Evolutionary conservation across 768 basidiomycete species (phyloP), one percentile per base, ranked within the genome.

Genomic region (Boletus rufocinnamomeus): DNA sequence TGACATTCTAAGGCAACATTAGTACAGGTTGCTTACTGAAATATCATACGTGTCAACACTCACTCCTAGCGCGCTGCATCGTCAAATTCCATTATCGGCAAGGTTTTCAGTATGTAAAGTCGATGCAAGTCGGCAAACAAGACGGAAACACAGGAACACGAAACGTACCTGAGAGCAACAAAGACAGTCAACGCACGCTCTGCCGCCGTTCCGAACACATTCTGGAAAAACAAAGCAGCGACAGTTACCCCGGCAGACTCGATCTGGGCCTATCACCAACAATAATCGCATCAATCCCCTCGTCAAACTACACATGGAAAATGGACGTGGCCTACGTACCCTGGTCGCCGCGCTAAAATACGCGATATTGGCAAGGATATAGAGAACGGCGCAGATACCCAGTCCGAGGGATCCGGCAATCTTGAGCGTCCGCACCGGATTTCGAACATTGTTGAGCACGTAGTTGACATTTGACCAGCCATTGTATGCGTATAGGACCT

Each of bases 381-480:
- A 85, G 2, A 85, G 67, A 2, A 74, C 62, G 0, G 82, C 77
- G 32, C 81, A 84, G 21, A 85, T 81, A 2, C 79, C 76, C 19
- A 85, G 69, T 1, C 83, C 83, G 21, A 85, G 80, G 0, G 84
- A 84, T 2, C 81, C 84, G 0, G 84, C 83, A 28, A 85, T 83
- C 68, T 82, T 83, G 52, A 87, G 78, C 8, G 85, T 87, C 34
- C 80, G 78, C 1, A 84, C 75, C 1, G 84, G 84, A 63, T 85
- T 73, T 64, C 79, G 80, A 52, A 86, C 83, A 16, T 63, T 63
- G 40, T 62, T 62, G 27, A 62, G 61, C 19, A 85, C 84, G 53
- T 82, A 83, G 63, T 84, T 84, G 27, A 81, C 79, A 46, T 79
- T 81, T 2, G 80, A 80, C 84, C 84, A 84, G 6, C 84, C 84